These are phyloP conservation scores for Sporisorium scitamineum DNA, from an alignment of 1,284 basidiomycete genomes.

Conservation along the genomic window DNA sequence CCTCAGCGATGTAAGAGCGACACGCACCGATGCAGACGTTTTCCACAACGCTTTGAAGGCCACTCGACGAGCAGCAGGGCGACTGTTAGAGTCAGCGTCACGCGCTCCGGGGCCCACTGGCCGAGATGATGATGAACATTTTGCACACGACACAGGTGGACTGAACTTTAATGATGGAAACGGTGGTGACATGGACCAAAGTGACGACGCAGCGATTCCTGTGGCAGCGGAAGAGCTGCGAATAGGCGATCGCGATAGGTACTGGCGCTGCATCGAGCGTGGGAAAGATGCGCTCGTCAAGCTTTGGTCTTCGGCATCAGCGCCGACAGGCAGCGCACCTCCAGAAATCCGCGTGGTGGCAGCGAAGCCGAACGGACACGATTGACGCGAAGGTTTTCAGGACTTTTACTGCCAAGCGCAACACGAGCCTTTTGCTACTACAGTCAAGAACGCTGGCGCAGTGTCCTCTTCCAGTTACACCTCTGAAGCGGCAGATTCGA, in stretches of 20 bases:
- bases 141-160: neutral
- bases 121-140: neutral
- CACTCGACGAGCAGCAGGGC: slow-evolving; percentile 9
- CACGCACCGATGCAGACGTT: slow-evolving; percentile 8
- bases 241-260: slow-evolving; percentile 28
- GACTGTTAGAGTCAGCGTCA: too few relatives aligned
- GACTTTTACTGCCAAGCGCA: slow-evolving; percentile 47
- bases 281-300: slow-evolving; percentile 28
- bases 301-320: slow-evolving; percentile 15
- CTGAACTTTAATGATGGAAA: neutral
- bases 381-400: slow-evolving; percentile 37
- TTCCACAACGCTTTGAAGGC: slow-evolving; percentile 5
- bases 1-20: slow-evolving; percentile 13
- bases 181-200: neutral
- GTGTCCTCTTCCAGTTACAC: neutral
- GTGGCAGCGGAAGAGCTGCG: slow-evolving; percentile 21
- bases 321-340: neutral
- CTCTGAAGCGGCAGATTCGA: neutral
- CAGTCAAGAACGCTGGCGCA: too few relatives aligned
- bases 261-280: slow-evolving; percentile 29
- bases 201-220: neutral
- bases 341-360: slow-evolving; percentile 40
- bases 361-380: slow-evolving; percentile 36
- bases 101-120: neutral
- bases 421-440: slow-evolving; percentile 7